Evolutionary conservation across 164 flowering plant species (phyloP).

Genomic region (Annona squamosa): DNA sequence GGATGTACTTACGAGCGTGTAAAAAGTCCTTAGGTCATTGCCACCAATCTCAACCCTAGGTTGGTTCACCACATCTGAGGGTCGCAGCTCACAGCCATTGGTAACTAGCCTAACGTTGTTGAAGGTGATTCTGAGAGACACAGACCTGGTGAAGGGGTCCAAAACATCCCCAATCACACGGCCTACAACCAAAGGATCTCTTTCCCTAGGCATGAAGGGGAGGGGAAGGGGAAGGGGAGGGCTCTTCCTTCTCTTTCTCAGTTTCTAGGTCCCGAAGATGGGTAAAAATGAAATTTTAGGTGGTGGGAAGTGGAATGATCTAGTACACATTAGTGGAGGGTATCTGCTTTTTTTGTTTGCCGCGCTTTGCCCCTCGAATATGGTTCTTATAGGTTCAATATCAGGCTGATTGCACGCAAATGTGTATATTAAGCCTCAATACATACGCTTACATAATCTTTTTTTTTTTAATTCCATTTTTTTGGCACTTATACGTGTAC

Average conservation of each 20-base stretch:
- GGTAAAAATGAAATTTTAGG: neutral
- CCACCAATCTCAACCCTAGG: conserved; percentile 49
- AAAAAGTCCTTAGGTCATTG: conserved; percentile 47
- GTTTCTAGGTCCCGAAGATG: neutral
- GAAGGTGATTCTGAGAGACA: conserved; percentile 31
- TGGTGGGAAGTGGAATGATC: neutral
- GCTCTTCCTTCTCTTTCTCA: neutral
- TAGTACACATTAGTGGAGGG: neutral
- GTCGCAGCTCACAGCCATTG: conserved; percentile 57
- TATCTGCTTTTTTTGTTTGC: neutral
- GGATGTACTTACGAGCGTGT: conserved; percentile 41
- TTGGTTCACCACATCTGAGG: conserved; percentile 44
- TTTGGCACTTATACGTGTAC: no score
- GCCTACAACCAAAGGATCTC: conserved; percentile 59
- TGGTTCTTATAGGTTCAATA: no score
- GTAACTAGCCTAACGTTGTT: conserved; percentile 24
- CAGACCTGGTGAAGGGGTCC: conserved; percentile 42
- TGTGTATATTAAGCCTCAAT: no score
- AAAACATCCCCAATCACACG: conserved; percentile 63
- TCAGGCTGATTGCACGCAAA: no score
- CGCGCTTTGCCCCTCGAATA: no score
- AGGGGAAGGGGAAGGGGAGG: neutral
- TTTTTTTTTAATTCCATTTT: no score
- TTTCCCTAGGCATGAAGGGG: conserved; percentile 29
- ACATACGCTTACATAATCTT: no score